Percentiles rank a stretch among this genome's conserved stretches.
Conservation (phyloP, 2,329 filamentous ascomycete species). For the Aspergillus sp. region DNA sequence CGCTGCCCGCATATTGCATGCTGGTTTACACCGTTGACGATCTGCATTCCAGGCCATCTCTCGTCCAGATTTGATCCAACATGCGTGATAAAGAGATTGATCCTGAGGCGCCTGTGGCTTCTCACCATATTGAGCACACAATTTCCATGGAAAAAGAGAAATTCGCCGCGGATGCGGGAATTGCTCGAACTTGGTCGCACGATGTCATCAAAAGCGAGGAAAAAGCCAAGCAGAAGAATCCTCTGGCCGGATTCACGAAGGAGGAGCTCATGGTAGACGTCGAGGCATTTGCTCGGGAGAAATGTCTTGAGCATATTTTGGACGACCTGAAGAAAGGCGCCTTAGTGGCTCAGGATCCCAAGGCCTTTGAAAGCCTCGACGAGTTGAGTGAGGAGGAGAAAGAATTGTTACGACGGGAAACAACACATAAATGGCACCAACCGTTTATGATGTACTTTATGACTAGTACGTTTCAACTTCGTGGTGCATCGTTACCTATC, state of each 20-base stretch:
- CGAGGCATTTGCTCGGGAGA: conserved; percentile 43
- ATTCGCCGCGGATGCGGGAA: conserved; percentile 2
- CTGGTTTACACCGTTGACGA: background rate
- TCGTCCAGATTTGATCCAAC: background rate
- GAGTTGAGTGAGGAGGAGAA: conserved; percentile 48
- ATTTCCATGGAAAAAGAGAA: conserved; percentile 5
- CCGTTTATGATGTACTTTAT: conserved; percentile 45
- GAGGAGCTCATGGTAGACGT: conserved; percentile 23
- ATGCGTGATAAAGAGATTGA: conserved; percentile 9
- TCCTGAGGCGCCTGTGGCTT: conserved; percentile 3
- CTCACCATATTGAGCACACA: conserved; percentile 2
- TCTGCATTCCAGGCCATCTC: background rate
- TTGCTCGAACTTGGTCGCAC: conserved; percentile 7
- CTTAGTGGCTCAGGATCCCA: conserved; percentile 64
- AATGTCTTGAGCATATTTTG: conserved; percentile 54
- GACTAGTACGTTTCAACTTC: conserved; percentile 23
- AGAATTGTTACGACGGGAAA: conserved; percentile 36
- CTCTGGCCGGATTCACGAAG: conserved; percentile 19
- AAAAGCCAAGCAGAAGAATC: conserved; percentile 15
- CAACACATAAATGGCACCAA: conserved; percentile 46
- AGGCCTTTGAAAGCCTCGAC: conserved; percentile 55
- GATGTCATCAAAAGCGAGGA: conserved; percentile 3
- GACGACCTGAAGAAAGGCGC: conserved; percentile 47
- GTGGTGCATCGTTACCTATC: background rate
- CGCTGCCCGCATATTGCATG: background rate